Evolutionary conservation across 306 rosid genomes (phyloP), one percentile per base, ranked within the genome.

Genomic region (Cicer chorassanicum): DNA sequence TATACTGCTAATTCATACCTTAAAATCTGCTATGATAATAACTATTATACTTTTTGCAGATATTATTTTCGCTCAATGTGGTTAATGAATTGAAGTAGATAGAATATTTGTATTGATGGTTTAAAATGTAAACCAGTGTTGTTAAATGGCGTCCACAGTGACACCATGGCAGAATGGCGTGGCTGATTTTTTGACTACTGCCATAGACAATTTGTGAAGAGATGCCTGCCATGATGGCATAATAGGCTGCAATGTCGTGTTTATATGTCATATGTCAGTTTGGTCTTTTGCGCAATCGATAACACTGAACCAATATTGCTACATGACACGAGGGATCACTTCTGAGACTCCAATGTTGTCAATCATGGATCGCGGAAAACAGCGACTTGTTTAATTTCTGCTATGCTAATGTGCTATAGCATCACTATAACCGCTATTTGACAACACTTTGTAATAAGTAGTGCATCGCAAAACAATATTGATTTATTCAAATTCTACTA

Each of bases 41-140:
- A 14, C 34, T 38, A 11, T 7, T 68, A 1, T 61, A 51, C 40
- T 60, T 75, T 2, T 51, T 41, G 45, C 13, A 6, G 55, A 15
- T 43, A 18, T 63, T 70, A 38, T 40, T 69, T 49, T 14, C 51
- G 71, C 24, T 21, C 54, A 13, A 18, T 39, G 54, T 49, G 43
- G 15, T 79, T 36, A 44, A 53, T 3, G 13, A 43, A 72, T 51
- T 16, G 12, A 29, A 43, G 40, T 16, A 21, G 61, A 64, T 41
- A 50, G 7, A 49, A 10, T 16, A 6, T 48, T 13, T 61, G 64
- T 48, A 12, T 54, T 61, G 50, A 41, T 48, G 55, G 59, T 8
- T 12, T 62, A 50, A 49, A 54, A 12, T 55, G 34, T 51, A 19
- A 69, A 13, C 18, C 77, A 29, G 34, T 29, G 34, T 29, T 29